Evolutionary conservation across 2,329 filamentous ascomycete species (phyloP), one percentile per base, ranked within the genome.

Genomic region (Kalmusia sp.): DNA sequence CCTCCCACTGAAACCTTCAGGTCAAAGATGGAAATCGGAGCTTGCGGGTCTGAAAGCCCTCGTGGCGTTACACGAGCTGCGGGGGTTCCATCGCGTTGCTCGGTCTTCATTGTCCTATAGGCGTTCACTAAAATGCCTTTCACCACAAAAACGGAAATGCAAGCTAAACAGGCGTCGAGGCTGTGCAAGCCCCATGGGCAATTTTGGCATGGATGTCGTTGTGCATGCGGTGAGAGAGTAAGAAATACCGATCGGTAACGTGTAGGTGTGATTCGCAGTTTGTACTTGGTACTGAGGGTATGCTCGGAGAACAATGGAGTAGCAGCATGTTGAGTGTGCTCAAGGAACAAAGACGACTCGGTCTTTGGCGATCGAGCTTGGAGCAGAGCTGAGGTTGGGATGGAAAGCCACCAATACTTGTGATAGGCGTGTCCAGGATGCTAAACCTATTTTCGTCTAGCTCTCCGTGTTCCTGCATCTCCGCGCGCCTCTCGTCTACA

Each of bases 21-120:
- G 4, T 34, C 28, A 15, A 22, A 14, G 3, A 39, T 24, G 9
- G 19, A 14, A 9, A 21, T 39, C 21, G 15, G 6, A 28, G 11
- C 27, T n/a, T 15, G 41, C 19, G 17, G 24, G 9, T n/a, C 11
- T n/a, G 27, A 22, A 45, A 34, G 28, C 41, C 7, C n/a, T 43
- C 27, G 28, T 25, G 41, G 28, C 41, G 19, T 45, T 33, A 33
- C 28, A 24, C 41, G 39, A 43, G 28, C 41, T 45, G 41, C 41
- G 41, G 27, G 41, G 41, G 28, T 27, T n/a, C 15, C 27, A 22
- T 44, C 40, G 27, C 40, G 40, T 24, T 39, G 17, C 33, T 44
- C 40, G 40, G 15, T 7, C 19, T 28, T 34, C 41, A 34, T 34
- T 45, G 28, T 34, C 28, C 28, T 33, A 33, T 34, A 9, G 28